Base-by-base conservation (phyloP, 208 protist species). In the Leishmania martiniquensis region DNA sequence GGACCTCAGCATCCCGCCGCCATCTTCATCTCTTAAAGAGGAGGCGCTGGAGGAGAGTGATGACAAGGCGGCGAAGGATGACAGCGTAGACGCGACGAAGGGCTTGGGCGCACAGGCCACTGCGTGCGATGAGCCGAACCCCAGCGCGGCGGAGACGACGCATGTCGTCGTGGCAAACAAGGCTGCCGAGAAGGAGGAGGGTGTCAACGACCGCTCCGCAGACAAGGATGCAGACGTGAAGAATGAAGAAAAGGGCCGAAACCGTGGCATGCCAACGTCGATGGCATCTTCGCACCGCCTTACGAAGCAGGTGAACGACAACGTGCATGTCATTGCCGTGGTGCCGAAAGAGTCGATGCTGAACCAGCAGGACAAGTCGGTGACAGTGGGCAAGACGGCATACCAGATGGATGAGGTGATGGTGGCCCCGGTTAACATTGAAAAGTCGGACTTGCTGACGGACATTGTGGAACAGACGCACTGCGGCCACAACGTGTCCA, bases 401-500 rank as follows among this genome's bases (percentile, higher is more conserved):
- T 86, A 80, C 73, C 44, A 74, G 78, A 82, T 90, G 83, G 84
- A 90, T 29, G 87, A 90, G 62, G 87, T 90, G 32, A 25, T 34
- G 60, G 22, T 74, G 54, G 54, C 55, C 15, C 55, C 74, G 20
- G 71, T 88, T 32, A 67, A 75, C 54, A 57, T 88, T 15, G 80
- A 75, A 13, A 70, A 70, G 63, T 90, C 87, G 5, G 87, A 90
- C 52, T 59, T 88, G 52, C 79, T 90, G 22, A 85, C 66, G 32
- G 84, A 90, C 68, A 72, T 88, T 37, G 71, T 85, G 47, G 84
- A 86, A 54, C 81, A 90, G 62, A 68, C 66, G 59, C 75, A 84
- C 63, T 88, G 84, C 67, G 84, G 87, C 65, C 87, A 90, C 81
- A 87, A 87, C 73, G 87, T 88, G 10, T 82, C 83, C 9, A 29